phyloP scores from a whole-genome alignment of 1,284 basidiomycete species.

The Rhodotorula sp. region DNA sequence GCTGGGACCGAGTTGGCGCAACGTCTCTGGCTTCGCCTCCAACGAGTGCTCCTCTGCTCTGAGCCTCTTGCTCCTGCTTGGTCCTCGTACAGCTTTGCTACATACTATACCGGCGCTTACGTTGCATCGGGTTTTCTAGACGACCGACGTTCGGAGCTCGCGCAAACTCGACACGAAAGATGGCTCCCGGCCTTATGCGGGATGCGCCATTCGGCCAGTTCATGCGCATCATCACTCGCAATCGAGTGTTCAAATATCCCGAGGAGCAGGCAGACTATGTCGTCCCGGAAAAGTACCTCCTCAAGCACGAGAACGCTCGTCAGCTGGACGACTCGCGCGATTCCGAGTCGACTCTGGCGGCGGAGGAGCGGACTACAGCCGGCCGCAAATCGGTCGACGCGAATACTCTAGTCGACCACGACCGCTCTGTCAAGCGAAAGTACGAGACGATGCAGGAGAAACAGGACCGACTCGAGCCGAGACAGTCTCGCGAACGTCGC shows the following conservation, averaged over 20 bases:
- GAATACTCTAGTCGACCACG: neutral
- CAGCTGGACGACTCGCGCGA: neutral
- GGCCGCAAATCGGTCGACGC: slow-evolving; percentile 5
- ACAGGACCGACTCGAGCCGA: slow-evolving; percentile 11
- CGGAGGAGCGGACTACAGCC: neutral
- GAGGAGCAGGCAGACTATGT: slow-evolving; percentile 41
- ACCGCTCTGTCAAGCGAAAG: slow-evolving; percentile 7
- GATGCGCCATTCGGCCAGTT: slow-evolving; percentile 41
- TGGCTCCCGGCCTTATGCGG: slow-evolving; percentile 33
- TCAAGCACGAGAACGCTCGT: slow-evolving; percentile 7
- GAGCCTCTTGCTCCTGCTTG: too few relatives aligned
- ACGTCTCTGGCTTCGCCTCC: neutral
- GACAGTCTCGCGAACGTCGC: neutral
- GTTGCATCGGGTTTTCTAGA: too few relatives aligned
- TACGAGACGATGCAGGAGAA: slow-evolving; percentile 22
- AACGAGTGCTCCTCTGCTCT: neutral
- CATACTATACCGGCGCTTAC: too few relatives aligned
- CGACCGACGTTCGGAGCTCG: too few relatives aligned
- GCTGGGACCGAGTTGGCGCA: too few relatives aligned
- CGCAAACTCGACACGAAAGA: neutral
- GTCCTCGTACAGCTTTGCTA: too few relatives aligned
- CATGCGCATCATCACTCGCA: slow-evolving; percentile 35
- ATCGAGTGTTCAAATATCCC: slow-evolving; percentile 37
- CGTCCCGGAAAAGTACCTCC: slow-evolving; percentile 32
- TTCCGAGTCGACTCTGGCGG: neutral